Conservation (phyloP, 306 rosid species). For the Sindora glabra region DNA sequence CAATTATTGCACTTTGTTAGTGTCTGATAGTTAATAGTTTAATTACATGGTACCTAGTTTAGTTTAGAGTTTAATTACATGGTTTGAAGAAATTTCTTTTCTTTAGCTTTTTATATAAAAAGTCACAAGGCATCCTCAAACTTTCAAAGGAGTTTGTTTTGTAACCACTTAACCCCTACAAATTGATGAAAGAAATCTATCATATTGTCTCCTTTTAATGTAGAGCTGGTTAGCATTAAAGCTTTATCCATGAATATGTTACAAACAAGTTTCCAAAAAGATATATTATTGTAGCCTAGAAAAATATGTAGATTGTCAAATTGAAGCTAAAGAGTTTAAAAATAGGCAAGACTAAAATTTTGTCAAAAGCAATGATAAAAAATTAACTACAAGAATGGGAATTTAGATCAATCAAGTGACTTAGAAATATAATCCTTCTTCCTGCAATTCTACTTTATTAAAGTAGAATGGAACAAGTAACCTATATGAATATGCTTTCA, state of each 20-base stretch:
- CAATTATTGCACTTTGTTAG: no score
- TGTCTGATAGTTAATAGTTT: no score
- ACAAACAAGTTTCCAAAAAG: slow-evolving; percentile 32
- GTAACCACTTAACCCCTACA: slow-evolving; percentile 35
- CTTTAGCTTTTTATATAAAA: slow-evolving; percentile 33
- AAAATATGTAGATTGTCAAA: slow-evolving; percentile 11
- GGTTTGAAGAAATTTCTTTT: slow-evolving; percentile 38
- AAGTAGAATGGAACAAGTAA: no score
- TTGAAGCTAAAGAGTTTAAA: background rate
- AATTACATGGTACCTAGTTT: no score
- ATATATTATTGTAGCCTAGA: slow-evolving; percentile 30
- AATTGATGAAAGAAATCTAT: slow-evolving; percentile 31
- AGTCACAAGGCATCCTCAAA: slow-evolving; percentile 43
- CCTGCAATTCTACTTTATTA: no score
- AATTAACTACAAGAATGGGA: no score
- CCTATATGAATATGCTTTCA: no score
- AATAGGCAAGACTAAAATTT: background rate
- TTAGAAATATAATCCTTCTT: no score
- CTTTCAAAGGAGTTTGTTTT: slow-evolving; percentile 31
- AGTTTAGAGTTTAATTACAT: no score
- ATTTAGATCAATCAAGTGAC: no score
- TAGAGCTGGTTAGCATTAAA: slow-evolving; percentile 33
- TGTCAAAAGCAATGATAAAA: no score
- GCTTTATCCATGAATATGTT: slow-evolving; percentile 29
- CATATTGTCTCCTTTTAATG: slow-evolving; percentile 18